A percentile compares a stretch with the other conserved stretches of the same genome.
Evolutionary conservation across 2,329 filamentous ascomycete genomes (phyloP).

Genomic region (Cadophora malorum): DNA sequence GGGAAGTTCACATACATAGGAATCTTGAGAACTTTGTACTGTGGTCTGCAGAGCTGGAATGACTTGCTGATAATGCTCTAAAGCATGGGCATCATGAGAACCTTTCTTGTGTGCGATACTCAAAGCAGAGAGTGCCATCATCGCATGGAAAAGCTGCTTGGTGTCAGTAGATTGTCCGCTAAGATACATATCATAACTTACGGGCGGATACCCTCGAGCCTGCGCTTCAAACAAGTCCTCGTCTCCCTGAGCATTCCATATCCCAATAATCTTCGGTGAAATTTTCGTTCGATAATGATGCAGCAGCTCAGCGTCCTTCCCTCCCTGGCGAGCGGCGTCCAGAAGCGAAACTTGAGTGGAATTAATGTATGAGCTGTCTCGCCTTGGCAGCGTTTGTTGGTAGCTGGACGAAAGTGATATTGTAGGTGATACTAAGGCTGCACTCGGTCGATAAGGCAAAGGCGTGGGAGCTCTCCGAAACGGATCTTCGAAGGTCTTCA

Average conservation of each 20-base stretch:
- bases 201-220: conserved; percentile 55
- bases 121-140: conserved; percentile 62
- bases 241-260: conserved; percentile 36
- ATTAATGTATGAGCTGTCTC: neutral
- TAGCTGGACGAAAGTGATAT: neutral
- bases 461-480: conserved; percentile 9
- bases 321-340: conserved; percentile 20
- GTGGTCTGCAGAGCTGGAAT: conserved; percentile 54
- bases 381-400: neutral
- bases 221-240: conserved; percentile 54
- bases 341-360: conserved; percentile 7
- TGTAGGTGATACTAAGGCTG: conserved; percentile 17
- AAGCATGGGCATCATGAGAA: conserved; percentile 53
- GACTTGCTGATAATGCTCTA: conserved; percentile 61
- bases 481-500: conserved; percentile 30
- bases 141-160: conserved; percentile 56
- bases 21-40: conserved; percentile 53
- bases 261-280: conserved; percentile 37
- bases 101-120: conserved; percentile 55
- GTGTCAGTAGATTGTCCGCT: neutral
- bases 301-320: conserved; percentile 29
- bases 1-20: conserved; percentile 44
- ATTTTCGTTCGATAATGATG: conserved; percentile 42
- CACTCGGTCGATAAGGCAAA: conserved; percentile 1
- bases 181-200: neutral